Evolutionary conservation across 352 stramenopile genomes (phyloP).

Genomic region (Globisporangium canariense): DNA sequence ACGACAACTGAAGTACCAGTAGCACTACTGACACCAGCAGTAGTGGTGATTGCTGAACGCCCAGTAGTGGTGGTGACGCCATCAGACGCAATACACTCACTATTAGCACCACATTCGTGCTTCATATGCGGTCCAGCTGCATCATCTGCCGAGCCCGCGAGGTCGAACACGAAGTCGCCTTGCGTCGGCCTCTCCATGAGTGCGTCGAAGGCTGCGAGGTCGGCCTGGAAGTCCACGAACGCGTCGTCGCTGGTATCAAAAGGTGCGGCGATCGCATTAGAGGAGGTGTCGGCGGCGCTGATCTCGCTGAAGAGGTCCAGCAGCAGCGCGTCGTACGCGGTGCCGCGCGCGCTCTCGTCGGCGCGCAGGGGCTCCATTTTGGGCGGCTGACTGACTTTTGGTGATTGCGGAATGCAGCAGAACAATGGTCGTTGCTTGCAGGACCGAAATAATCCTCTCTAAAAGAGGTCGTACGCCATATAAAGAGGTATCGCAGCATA

Average conservation of each 20-base stretch:
- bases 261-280: too few relatives aligned
- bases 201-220: conserved; percentile 7
- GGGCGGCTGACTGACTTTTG: neutral
- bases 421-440: neutral
- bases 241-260: neutral
- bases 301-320: conserved; percentile 6
- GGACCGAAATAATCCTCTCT: too few relatives aligned
- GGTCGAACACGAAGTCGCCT: neutral
- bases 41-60: too few relatives aligned
- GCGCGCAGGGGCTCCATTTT: conserved; percentile 1
- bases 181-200: neutral
- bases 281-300: neutral
- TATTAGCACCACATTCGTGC: neutral
- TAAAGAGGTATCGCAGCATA: too few relatives aligned
- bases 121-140: neutral
- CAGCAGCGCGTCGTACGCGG: conserved; percentile 7
- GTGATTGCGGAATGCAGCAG: neutral
- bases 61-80: too few relatives aligned
- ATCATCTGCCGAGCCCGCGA: neutral
- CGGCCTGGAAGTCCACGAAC: conserved; percentile 9
- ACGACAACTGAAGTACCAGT: neutral
- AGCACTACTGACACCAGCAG: too few relatives aligned
- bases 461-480: too few relatives aligned
- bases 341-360: conserved; percentile 3
- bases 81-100: neutral